Base-by-base conservation (phyloP, 2,329 filamentous ascomycete species). In the Apiospora aurea region DNA sequence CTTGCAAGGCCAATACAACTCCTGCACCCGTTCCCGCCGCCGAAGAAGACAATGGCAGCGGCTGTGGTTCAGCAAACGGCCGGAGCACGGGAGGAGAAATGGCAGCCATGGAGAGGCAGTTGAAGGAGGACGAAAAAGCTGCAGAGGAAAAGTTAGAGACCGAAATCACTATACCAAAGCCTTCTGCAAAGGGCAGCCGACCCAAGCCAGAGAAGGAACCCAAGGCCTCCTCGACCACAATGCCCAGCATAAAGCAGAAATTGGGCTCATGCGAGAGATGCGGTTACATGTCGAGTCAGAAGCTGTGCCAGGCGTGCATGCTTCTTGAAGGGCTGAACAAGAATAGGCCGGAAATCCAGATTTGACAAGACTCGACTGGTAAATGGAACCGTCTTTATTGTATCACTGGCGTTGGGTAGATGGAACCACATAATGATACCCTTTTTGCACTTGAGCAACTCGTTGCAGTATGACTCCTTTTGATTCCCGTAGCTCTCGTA, bases 201-300 rank as follows among this genome's bases (percentile, higher is more conserved):
- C 34, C 18, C 16, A 38, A 72, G 73, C 38, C 75, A 78, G 73
- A 75, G 76, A 61, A 70, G 79, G 6, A 69, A 75, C 47, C 76
- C 76, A 70, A 72, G 67, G 67, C 72, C 34, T 69, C 70, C 21
- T 74, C 71, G 18, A 74, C 71, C 26, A 77, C 74, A 49, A 78
- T 80, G 51, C 76, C 76, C 75, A 79, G 77, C 75, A 80, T 78
- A n/a, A 88, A 90, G 77, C 94, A 96, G 81, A 91, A 91, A 18
- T 88, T 98, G 76, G 94, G 96, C 1, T 92, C 91, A 75, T 99
- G 96, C 79, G 90, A 92, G 78, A 92, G 90, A 70, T 99, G 96
- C 77, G 96, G 96, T 18, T 99, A 98, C 80, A 93, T 99, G 82
- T 97, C 96, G 2, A 98, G 95, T 77, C 96, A 99, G 82, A 89